Conservation (phyloP, 345 rosid genomes). For the Ricinus communis region DNA sequence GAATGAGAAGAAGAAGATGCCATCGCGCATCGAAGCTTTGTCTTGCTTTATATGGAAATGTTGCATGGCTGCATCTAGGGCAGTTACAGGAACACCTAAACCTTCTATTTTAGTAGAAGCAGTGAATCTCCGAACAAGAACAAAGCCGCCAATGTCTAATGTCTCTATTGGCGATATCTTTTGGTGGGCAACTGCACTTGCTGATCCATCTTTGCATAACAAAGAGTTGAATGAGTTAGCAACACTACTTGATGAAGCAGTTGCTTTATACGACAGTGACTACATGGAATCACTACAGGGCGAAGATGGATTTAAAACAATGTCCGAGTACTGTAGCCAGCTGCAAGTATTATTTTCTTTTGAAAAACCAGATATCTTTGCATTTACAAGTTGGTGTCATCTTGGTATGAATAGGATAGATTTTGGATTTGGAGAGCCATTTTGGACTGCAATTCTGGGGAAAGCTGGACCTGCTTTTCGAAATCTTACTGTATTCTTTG, state of each 20-base stretch:
- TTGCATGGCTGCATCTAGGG: slow-evolving; percentile 21
- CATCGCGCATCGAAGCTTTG: slow-evolving; percentile 19
- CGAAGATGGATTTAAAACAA: slow-evolving; percentile 17
- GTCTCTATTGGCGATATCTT: slow-evolving; percentile 11
- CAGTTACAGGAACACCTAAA: background rate
- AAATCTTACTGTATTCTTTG: slow-evolving; percentile 17
- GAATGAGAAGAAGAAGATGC: background rate
- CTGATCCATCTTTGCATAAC: background rate
- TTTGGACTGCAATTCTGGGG: slow-evolving; percentile 3
- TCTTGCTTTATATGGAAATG: slow-evolving; percentile 27
- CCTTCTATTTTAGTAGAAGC: slow-evolving; percentile 20
- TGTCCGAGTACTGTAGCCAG: slow-evolving; percentile 18
- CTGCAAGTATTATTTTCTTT: slow-evolving; percentile 11
- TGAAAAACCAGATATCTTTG: slow-evolving; percentile 24
- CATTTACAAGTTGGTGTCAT: slow-evolving; percentile 22
- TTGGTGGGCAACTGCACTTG: slow-evolving; percentile 20
- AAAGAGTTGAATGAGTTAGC: slow-evolving; percentile 3
- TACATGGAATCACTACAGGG: slow-evolving; percentile 22
- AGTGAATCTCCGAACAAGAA: slow-evolving; percentile 23
- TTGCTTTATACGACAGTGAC: slow-evolving; percentile 3
- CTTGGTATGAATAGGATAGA: slow-evolving; percentile 11
- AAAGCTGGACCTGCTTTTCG: slow-evolving; percentile 13
- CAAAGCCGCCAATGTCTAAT: slow-evolving; percentile 25
- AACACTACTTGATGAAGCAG: background rate
- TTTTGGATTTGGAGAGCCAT: slow-evolving; percentile 27